These are phyloP conservation scores for Protea cynaroides DNA, from an alignment of 164 flowering plant genomes.

Conservation along the genomic window DNA sequence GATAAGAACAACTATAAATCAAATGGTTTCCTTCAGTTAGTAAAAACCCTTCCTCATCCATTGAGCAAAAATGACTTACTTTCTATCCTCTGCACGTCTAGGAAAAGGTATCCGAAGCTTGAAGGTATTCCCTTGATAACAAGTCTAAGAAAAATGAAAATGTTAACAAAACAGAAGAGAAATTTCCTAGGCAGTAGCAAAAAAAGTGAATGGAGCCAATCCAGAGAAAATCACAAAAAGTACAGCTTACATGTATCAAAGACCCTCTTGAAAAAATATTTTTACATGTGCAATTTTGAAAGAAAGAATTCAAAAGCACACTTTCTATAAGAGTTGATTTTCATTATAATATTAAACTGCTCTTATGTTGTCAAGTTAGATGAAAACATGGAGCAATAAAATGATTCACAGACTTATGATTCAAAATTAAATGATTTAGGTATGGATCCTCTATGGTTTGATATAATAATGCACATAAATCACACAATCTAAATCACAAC, in stretches of 20 bases:
- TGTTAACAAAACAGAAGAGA: neutral
- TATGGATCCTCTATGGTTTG: too few species aligned
- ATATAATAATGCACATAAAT: too few species aligned
- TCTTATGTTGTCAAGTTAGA: too few species aligned
- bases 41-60: neutral
- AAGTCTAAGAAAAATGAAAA: slow-evolving; percentile 42
- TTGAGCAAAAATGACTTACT: slow-evolving; percentile 41
- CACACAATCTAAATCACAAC: too few species aligned
- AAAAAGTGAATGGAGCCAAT: neutral
- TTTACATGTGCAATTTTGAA: neutral
- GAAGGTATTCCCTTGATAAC: slow-evolving; percentile 54
- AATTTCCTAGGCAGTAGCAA: too few species aligned
- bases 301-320: too few species aligned
- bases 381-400: too few species aligned
- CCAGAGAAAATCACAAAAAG: neutral
- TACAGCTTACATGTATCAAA: neutral
- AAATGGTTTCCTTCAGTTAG: neutral
- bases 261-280: neutral
- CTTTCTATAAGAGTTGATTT: too few species aligned
- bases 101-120: slow-evolving; percentile 93
- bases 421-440: too few species aligned
- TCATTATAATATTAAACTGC: too few species aligned
- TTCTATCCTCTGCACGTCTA: slow-evolving; percentile 80
- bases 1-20: neutral
- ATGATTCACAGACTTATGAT: too few species aligned